Evolutionary conservation across 768 basidiomycete genomes (phyloP), one percentile per base, ranked within the genome.

Genomic region (Boletus sensibilis): DNA sequence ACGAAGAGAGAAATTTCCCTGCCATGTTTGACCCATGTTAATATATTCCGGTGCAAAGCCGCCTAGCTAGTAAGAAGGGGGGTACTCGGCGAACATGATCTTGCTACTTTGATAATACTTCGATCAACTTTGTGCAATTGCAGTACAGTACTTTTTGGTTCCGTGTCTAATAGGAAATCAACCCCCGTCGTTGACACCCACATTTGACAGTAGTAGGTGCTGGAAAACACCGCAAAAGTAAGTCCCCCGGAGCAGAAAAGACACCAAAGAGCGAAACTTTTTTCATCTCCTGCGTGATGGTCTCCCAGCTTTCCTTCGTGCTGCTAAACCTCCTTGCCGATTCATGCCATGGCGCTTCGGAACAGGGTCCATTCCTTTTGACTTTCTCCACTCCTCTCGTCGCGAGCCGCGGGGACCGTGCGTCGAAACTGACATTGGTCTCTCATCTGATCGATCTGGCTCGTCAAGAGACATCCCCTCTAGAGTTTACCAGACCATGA

Each of bases 341-440:
- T 89, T 90, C 78, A 86, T 80, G 34, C 80, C 82, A 39, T 69
- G 75, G 10, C 78, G 68, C 57, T 76, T 77, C 9, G 82, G 77
- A 60, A 81, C 69, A 25, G 84, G 72, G 9, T 75, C 66, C 71
- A 90, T 65, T 31, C 93, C 93, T 68, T 93, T 95, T 23, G 92
- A 87, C 53, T 74, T 74, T 68, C 92, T 77, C 93, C 93, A 95
- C 61, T 84, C 78, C 68, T 93, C 92, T 59, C 90, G 79, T 57
- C 93, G 77, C 46, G 90, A 88, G 48, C 79, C 76, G 33, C 92
- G 83, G 3, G 86, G 81, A 13, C 92, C 93, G 64, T 94, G 90
- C 3, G 93, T 95, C 10, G 92, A 94, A 59, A 94, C 78, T 21
- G 68, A 69, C 47, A 68, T 68, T 5, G 73, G 50, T 55, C 63